Evolutionary conservation across 2,329 filamentous ascomycete genomes (phyloP).

Genomic region (Trichoderma atrobrunneum): DNA sequence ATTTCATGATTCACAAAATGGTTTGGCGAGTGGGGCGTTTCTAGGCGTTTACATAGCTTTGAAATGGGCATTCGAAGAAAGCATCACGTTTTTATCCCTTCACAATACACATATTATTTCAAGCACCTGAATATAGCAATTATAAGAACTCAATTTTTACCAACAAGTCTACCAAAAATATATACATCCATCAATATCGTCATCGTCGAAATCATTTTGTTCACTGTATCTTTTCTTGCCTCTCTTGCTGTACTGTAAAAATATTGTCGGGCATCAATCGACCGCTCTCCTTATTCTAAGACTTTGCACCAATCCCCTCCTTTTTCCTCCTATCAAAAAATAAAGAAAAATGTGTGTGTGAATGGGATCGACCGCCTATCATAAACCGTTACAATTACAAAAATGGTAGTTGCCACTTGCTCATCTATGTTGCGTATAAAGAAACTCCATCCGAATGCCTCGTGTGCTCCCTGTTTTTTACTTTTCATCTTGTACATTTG

Average conservation of each 20-base stretch:
- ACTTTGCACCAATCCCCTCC: background rate
- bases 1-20: conserved; percentile 2
- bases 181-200: background rate
- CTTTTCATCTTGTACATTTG: conserved; percentile 18
- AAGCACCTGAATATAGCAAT: background rate
- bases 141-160: background rate
- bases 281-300: background rate
- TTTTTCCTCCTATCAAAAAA: background rate
- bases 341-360: background rate
- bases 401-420: conserved; percentile 23
- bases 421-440: conserved; percentile 26
- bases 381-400: conserved; percentile 30
- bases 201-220: background rate
- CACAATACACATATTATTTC: background rate
- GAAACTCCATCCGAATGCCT: conserved; percentile 17
- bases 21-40: conserved; percentile 8
- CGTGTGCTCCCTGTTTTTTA: conserved; percentile 19
- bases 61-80: background rate
- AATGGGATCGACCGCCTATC: conserved; percentile 9
- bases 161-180: background rate
- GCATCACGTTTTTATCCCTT: background rate
- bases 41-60: background rate
- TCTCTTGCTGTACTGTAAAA: background rate
- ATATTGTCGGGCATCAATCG: conserved; percentile 1
- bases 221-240: background rate